Evolutionary conservation across 148 eudicot genomes (phyloP).

Genomic region (Persicaria tinctoria): DNA sequence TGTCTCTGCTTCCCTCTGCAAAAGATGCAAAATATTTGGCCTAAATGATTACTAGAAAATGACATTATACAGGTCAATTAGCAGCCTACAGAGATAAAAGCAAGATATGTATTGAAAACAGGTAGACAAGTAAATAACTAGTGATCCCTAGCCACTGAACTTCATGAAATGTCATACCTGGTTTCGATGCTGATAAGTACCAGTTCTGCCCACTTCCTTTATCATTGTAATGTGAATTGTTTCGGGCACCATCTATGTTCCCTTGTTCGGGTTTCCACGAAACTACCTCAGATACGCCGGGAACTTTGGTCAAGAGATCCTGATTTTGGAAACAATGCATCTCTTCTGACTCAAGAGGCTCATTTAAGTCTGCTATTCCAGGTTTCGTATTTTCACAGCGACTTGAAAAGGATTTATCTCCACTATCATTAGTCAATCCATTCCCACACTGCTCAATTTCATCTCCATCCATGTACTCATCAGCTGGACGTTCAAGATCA

Average conservation of each 20-base stretch:
- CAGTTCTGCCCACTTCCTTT: conserved; percentile 35
- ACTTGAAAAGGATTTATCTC: conserved; percentile 18
- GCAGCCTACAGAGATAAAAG: neutral
- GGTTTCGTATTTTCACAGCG: conserved; percentile 22
- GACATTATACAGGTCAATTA: neutral
- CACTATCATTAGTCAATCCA: conserved; percentile 20
- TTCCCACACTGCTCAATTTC: conserved; percentile 36
- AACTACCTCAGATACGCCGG: conserved; percentile 28
- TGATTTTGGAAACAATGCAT: conserved; percentile 19
- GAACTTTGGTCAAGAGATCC: conserved; percentile 30
- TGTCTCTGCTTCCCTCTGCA: conserved; percentile 45
- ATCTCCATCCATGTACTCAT: conserved; percentile 59
- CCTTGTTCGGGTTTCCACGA: conserved; percentile 25
- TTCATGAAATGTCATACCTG: conserved; percentile 37
- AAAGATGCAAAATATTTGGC: conserved; percentile 11
- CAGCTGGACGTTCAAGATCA: conserved; percentile 76
- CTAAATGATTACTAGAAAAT: conserved; percentile 9
- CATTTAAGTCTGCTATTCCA: conserved; percentile 72
- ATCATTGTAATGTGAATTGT: conserved; percentile 23
- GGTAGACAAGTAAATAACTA: neutral
- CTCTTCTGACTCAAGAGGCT: conserved; percentile 62
- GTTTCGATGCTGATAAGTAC: conserved; percentile 30
- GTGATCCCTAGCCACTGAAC: too few species aligned
- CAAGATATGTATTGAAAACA: neutral
- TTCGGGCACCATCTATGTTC: conserved; percentile 25